These are phyloP conservation scores for Fagopyrum esculentum DNA, from an alignment of 148 eudicot species.

Conservation along the genomic window DNA sequence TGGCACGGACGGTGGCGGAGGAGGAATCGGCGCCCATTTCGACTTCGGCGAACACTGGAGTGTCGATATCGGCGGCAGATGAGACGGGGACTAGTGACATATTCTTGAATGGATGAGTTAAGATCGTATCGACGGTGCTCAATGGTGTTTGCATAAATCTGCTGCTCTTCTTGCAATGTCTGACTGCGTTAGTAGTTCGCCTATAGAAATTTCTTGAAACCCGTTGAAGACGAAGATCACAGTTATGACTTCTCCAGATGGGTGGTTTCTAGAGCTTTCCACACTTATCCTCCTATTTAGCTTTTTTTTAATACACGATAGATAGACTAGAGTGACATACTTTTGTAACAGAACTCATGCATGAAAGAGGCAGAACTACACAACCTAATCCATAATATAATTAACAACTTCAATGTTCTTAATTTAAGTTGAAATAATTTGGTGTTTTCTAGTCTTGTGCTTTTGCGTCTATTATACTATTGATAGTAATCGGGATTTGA, in stretches of 20 bases:
- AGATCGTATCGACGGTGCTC: conserved; percentile 2
- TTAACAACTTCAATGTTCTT: no score
- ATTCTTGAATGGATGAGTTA: neutral
- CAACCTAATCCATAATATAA: no score
- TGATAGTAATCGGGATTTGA: no score
- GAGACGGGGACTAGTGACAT: conserved; percentile 52
- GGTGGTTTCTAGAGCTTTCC: conserved; percentile 10
- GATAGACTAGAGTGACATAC: no score
- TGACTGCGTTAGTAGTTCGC: neutral
- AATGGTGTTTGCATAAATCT: neutral
- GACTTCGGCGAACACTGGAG: conserved; percentile 57
- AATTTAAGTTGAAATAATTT: no score
- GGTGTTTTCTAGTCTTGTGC: no score
- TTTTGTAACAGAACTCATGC: no score
- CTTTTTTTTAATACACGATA: neutral
- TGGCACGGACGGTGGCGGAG: conserved; percentile 68
- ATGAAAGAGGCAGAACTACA: no score
- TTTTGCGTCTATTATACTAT: no score
- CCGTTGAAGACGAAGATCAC: neutral
- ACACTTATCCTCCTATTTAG: neutral
- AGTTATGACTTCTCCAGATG: neutral
- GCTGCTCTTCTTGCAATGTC: neutral
- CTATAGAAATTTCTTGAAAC: neutral
- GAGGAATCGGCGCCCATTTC: conserved; percentile 63
- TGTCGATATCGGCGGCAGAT: conserved; percentile 14